Percentiles rank a stretch among this genome's conserved stretches.
Conservation (phyloP, 2,329 filamentous ascomycete genomes). For the Cladophialophora psammophila region DNA sequence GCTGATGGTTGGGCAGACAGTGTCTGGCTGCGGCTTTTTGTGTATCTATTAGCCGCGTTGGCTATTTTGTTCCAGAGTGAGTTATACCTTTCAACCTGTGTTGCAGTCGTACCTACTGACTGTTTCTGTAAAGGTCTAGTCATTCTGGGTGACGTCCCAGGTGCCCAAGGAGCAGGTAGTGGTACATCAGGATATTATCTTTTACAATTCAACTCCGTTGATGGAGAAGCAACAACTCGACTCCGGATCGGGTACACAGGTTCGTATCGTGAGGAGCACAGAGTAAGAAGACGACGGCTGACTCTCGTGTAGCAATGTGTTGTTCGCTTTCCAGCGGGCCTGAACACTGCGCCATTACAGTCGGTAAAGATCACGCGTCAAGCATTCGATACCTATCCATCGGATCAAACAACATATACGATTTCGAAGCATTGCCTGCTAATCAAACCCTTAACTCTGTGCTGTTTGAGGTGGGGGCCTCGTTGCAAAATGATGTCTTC, state of each 20-base stretch:
- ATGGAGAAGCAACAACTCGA: constrained; percentile 10
- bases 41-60: constrained; percentile 11
- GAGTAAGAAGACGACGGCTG: background rate
- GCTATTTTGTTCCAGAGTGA: constrained; percentile 18
- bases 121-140: constrained; percentile 14
- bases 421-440: background rate
- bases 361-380: constrained; percentile 19
- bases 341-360: constrained; percentile 25
- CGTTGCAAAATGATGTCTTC: constrained; percentile 21
- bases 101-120: background rate
- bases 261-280: background rate
- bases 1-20: constrained; percentile 8
- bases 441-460: constrained; percentile 13
- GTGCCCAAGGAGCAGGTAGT: constrained; percentile 11
- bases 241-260: constrained; percentile 22
- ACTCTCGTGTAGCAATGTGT: constrained; percentile 16
- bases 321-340: constrained; percentile 13
- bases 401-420: constrained; percentile 7
- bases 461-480: constrained; percentile 9
- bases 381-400: constrained; percentile 19
- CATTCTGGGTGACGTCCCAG: constrained; percentile 17
- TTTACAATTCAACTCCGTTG: constrained; percentile 15
- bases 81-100: background rate
- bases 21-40: constrained; percentile 13
- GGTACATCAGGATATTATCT: constrained; percentile 16